Evolutionary conservation across 257 asterid genomes (phyloP).

Genomic region (Ilex aquifolium): DNA sequence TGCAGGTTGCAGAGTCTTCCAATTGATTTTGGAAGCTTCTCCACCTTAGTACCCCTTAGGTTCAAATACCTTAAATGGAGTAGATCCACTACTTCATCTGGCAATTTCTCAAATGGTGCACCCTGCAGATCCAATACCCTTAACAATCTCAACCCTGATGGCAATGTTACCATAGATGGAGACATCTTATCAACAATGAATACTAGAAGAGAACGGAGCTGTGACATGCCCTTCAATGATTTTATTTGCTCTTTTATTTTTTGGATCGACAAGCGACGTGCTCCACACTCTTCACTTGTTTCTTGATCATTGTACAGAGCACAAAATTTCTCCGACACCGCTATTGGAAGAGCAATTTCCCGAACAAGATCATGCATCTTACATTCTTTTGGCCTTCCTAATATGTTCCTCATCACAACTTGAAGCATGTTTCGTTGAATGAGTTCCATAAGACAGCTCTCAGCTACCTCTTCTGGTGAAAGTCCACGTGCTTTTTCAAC

Average conservation of each 20-base stretch:
- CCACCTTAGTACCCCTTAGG: constrained; percentile 30
- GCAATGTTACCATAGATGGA: constrained; percentile 3
- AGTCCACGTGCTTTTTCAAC: constrained; percentile 8
- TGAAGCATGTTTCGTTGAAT: constrained; percentile 31
- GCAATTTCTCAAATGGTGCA: constrained; percentile 21
- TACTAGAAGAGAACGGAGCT: constrained; percentile 26
- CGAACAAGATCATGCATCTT: constrained; percentile 27
- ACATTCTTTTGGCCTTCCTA: constrained; percentile 23
- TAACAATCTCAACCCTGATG: constrained; percentile 11
- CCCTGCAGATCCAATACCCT: constrained; percentile 29
- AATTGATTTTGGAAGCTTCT: constrained; percentile 26
- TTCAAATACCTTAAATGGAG: constrained; percentile 32
- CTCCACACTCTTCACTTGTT: constrained; percentile 8
- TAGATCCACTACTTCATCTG: constrained; percentile 21
- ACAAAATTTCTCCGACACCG: constrained; percentile 28
- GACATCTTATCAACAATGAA: background rate
- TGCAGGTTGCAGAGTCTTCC: constrained; percentile 17
- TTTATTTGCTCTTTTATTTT: background rate
- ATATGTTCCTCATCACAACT: constrained; percentile 24
- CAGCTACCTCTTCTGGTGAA: constrained; percentile 38
- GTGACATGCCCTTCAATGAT: background rate
- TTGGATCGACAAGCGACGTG: constrained; percentile 32
- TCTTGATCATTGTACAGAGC: constrained; percentile 13
- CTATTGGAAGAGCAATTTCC: constrained; percentile 15
- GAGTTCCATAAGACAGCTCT: constrained; percentile 26